Base-by-base conservation (phyloP, 2,329 filamentous ascomycete genomes). In the Xylaria sp. region DNA sequence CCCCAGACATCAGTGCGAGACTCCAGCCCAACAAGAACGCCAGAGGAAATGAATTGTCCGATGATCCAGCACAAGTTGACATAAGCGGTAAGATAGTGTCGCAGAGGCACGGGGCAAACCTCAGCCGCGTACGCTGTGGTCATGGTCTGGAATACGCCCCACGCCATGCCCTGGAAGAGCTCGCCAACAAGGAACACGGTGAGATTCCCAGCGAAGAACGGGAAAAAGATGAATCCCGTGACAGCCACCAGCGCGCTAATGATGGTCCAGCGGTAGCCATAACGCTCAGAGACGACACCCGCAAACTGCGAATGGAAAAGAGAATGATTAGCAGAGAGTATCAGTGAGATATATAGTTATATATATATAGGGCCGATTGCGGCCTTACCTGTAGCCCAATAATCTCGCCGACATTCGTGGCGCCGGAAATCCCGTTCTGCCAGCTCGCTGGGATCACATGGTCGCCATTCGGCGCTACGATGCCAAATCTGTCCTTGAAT, bases 381-480 rank as follows among this genome's bases (percentile, higher is more conserved):
- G n/a, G n/a, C 14, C 49, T 4, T 63, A 74, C 47, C 63, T 74
- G 72, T n/a, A 82, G 72, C 0, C 82, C 82, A 3, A 83, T 62
- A n/a, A 84, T 80, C 50, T 79, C 76, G 5, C 82, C 82, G 1
- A 80, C 77, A 19, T 77, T 73, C 0, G 77, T 78, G 5, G 77
- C 81, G 33, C 80, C 81, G 4, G 75, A 72, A 4, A 84, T 73
- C 2, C 77, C 80, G n/a, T 80, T 77, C 67, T 83, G 81, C 82
- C 82, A 83, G 21, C 76, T 71, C 1, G 79, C 78, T 5, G 77
- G 72, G 47, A 84, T 74, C 64, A 80, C 75, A 57, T 79, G 79
- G 2, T 73, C 71, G 8, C 75, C 77, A 53, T 78, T 70, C 0
- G 68, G 64, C 11, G 68, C 62, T 1, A 64, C 59, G 4, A 69